Evolutionary conservation across 495 filamentous ascomycete species (phyloP).

Genomic region (Melanomma pulvis-pyrius): DNA sequence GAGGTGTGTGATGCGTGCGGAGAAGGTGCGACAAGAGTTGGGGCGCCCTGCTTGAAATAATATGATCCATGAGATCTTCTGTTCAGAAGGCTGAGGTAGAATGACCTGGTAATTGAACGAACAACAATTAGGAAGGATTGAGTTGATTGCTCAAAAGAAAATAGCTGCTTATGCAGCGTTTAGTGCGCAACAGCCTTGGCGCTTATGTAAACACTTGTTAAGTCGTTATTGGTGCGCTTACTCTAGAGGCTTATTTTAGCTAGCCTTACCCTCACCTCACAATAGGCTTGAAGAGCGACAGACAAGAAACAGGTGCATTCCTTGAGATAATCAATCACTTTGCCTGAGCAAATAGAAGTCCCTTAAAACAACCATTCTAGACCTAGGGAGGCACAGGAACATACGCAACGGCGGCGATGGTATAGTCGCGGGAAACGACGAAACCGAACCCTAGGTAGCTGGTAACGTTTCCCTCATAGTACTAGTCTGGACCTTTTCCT

Average conservation of each 20-base stretch:
- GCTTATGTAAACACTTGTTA: conserved; percentile 1
- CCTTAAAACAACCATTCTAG: too few species aligned
- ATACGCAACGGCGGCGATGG: too few species aligned
- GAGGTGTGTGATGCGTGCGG: conserved; percentile 7
- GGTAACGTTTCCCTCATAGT: too few species aligned
- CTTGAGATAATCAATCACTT: too few species aligned
- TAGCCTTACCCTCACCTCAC: too few species aligned
- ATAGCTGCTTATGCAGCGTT: conserved; percentile 3
- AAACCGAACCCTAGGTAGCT: too few species aligned
- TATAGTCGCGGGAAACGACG: too few species aligned
- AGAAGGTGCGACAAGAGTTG: neutral
- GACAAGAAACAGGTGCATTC: too few species aligned
- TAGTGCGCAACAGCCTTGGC: conserved; percentile 4
- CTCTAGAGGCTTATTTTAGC: neutral
- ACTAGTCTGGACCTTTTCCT: too few species aligned
- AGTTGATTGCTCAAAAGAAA: neutral
- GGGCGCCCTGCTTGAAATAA: conserved; percentile 4
- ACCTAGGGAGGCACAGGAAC: too few species aligned
- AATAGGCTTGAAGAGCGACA: too few species aligned
- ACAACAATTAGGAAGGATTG: neutral
- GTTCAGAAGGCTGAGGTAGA: neutral
- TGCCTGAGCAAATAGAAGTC: too few species aligned
- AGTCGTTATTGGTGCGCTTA: conserved; percentile 5
- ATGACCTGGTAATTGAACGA: neutral
- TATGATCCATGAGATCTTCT: neutral